Conservation (phyloP, 495 filamentous ascomycete species). For the Neurospora discreta region DNA sequence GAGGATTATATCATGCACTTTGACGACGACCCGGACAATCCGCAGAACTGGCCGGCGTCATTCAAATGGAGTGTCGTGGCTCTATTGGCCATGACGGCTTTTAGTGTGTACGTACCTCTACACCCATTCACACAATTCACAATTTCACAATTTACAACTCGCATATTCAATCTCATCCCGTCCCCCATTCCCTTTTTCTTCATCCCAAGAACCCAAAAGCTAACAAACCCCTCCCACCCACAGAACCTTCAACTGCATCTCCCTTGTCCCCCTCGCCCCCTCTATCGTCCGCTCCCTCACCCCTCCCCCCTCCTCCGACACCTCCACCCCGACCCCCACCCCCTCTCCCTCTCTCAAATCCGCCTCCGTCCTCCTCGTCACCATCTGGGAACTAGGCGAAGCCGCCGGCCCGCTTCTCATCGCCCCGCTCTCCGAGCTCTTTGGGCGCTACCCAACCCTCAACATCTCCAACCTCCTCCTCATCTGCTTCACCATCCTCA, state of each 20-base stretch:
- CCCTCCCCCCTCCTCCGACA: conserved; percentile 9
- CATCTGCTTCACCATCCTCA: conserved; percentile 32
- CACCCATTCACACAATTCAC: too few relatives aligned
- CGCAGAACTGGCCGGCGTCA: conserved; percentile 36
- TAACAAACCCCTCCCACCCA: too few relatives aligned
- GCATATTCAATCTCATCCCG: too few relatives aligned
- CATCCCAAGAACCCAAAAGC: too few relatives aligned
- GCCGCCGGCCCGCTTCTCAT: conserved; percentile 48
- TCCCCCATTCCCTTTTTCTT: too few relatives aligned
- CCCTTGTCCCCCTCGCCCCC: conserved; percentile 40
- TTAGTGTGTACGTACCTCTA: conserved; percentile 35
- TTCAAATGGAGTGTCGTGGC: conserved; percentile 41
- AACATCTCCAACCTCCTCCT: conserved; percentile 43
- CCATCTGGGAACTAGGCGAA: conserved; percentile 47
- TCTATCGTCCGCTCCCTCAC: conserved; percentile 39
- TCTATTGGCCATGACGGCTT: conserved; percentile 39
- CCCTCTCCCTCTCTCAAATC: conserved; percentile 12
- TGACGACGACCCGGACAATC: conserved; percentile 41
- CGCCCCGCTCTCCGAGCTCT: conserved; percentile 46
- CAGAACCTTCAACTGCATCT: conserved; percentile 39
- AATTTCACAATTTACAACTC: too few relatives aligned
- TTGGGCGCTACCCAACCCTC: conserved; percentile 43
- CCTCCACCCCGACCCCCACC: conserved; percentile 19
- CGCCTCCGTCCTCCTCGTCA: conserved; percentile 42
- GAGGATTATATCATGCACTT: conserved; percentile 27